A percentile compares a stretch with the other conserved stretches of the same genome.
Conservation (phyloP, 2,329 filamentous ascomycete species). For the Nigrospora oryzae region DNA sequence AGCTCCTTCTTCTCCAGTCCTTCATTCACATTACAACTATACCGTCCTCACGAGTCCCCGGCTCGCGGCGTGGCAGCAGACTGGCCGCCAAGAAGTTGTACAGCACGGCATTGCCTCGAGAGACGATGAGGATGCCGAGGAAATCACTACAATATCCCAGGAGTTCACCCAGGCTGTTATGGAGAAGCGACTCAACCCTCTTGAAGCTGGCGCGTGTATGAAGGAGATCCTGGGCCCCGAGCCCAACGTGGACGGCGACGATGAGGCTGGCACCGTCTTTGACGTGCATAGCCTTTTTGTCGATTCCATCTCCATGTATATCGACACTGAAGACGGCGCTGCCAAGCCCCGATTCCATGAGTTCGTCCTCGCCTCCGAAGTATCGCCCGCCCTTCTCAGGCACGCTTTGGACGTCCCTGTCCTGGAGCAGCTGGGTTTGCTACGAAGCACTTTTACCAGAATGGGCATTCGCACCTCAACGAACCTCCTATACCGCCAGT, state of each 20-base stretch:
- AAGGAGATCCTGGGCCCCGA: conserved; percentile 63
- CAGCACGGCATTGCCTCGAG: conserved; percentile 56
- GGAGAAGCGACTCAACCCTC: conserved; percentile 56
- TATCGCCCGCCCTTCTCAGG: conserved; percentile 67
- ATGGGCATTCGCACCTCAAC: conserved; percentile 85
- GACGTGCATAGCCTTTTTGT: conserved; percentile 67
- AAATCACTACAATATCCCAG: conserved; percentile 68
- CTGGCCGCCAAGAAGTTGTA: conserved; percentile 59
- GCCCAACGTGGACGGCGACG: conserved; percentile 38
- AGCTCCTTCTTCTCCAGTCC: conserved; percentile 19
- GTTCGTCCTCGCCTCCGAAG: conserved; percentile 63
- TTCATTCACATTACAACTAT: conserved; percentile 55
- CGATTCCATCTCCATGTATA: conserved; percentile 72
- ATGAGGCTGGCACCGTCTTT: conserved; percentile 38
- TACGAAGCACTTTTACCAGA: conserved; percentile 75
- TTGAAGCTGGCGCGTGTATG: conserved; percentile 63
- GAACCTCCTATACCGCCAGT: conserved; percentile 87
- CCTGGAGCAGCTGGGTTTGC: conserved; percentile 68
- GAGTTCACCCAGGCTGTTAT: conserved; percentile 74
- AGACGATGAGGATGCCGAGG: conserved; percentile 57
- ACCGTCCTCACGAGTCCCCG: conserved; percentile 65
- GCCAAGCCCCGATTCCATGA: conserved; percentile 47
- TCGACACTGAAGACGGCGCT: conserved; percentile 56
- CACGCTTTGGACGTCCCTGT: conserved; percentile 73
- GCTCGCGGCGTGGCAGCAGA: conserved; percentile 58